These are phyloP conservation scores for Populus pruinosa DNA, from an alignment of 345 rosid genomes.

Conservation along the genomic window DNA sequence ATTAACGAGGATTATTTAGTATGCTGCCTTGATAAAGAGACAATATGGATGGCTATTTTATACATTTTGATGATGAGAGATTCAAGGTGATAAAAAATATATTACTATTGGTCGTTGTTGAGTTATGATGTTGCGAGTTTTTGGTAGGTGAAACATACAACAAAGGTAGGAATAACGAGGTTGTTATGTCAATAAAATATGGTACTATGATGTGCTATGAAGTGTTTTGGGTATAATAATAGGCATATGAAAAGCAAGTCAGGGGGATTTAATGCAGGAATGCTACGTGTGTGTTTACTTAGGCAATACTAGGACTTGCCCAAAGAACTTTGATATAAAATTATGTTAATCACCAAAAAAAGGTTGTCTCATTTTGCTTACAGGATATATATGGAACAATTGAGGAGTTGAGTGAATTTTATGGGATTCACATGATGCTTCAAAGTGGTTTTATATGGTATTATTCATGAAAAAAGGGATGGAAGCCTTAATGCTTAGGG, in stretches of 20 bases:
- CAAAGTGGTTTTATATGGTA: neutral
- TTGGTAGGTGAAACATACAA: too few relatives aligned
- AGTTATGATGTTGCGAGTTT: neutral
- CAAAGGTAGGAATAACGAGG: accelerated
- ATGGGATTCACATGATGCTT: too few relatives aligned
- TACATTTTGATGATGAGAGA: too few relatives aligned
- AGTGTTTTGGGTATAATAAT: too few relatives aligned
- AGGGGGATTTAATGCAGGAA: too few relatives aligned
- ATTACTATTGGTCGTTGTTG: too few relatives aligned
- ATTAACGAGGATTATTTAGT: accelerated
- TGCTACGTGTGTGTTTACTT: neutral
- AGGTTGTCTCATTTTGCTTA: neutral
- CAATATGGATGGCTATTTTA: accelerated
- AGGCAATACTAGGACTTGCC: neutral
- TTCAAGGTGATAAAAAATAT: too few relatives aligned
- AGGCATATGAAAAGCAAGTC: too few relatives aligned
- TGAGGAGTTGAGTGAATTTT: neutral
- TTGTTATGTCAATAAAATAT: too few relatives aligned
- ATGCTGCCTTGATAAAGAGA: neutral
- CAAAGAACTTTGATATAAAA: neutral
- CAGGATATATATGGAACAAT: neutral
- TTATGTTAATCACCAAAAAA: too few relatives aligned
- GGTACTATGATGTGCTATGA: neutral
- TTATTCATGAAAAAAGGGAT: neutral
- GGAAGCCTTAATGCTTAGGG: neutral